Conservation (phyloP, 768 basidiomycete genomes). For the Hemileccinum rubropunctum region DNA sequence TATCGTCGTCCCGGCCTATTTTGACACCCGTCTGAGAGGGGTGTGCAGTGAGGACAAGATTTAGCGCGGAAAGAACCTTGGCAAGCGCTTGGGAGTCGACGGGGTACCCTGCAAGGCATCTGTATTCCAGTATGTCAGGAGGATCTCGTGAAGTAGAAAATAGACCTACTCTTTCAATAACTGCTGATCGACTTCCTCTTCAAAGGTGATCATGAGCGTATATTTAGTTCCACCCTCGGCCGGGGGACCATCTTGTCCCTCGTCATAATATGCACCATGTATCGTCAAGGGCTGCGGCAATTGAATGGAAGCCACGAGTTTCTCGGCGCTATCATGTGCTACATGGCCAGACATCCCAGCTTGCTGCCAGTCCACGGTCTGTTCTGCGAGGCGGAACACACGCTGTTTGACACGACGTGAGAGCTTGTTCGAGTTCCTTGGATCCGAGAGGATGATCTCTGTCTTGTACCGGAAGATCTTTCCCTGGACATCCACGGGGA, state of each 20-base stretch:
- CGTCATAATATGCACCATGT: conserved; percentile 36
- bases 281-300: conserved; percentile 43
- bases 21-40: conserved; percentile 41
- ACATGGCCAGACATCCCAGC: conserved; percentile 35
- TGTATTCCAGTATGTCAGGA: conserved; percentile 27
- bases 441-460: conserved; percentile 22
- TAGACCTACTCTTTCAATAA: conserved; percentile 22
- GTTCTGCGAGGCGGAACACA: conserved; percentile 46
- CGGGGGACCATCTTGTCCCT: conserved; percentile 29
- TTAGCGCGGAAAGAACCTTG: conserved; percentile 47
- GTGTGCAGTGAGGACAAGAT: conserved; percentile 43
- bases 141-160: no score
- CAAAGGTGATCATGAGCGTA: conserved; percentile 38
- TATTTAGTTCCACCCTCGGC: conserved; percentile 32
- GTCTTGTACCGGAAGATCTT: conserved; percentile 42
- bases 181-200: conserved; percentile 35
- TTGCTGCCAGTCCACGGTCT: conserved; percentile 35
- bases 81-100: conserved; percentile 55
- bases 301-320: conserved; percentile 37
- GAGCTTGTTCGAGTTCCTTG: conserved; percentile 10
- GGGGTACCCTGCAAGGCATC: conserved; percentile 54
- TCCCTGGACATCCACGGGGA: conserved; percentile 40
- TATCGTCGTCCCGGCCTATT: conserved; percentile 44
- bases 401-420: conserved; percentile 38
- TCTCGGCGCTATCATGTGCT: conserved; percentile 46